Conservation (phyloP, 208 protist genomes). For the Acanthamoeba pearcei region DNA sequence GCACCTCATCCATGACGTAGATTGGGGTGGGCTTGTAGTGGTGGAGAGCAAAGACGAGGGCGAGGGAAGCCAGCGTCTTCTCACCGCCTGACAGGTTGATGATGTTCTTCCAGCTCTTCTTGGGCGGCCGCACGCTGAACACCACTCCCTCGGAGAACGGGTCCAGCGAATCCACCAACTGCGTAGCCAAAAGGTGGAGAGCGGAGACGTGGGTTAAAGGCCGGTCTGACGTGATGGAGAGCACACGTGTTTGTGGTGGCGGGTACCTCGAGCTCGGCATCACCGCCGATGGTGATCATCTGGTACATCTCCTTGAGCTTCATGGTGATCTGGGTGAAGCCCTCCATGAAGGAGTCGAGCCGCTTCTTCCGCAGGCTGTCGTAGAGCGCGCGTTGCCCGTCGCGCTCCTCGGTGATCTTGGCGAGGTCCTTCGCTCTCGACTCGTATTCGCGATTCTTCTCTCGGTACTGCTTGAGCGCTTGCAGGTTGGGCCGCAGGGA, state of each 20-base stretch:
- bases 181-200: neutral
- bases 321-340: constrained; percentile 97
- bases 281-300: constrained; percentile 99
- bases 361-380: constrained; percentile 91
- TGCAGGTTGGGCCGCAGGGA: constrained; percentile 96
- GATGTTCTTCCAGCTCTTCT: constrained; percentile 99
- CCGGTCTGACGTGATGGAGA: neutral
- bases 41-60: constrained; percentile 99
- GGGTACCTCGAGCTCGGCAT: constrained; percentile 98
- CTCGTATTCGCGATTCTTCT: constrained; percentile 85
- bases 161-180: constrained; percentile 98
- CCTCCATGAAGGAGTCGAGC: constrained; percentile 98
- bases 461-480: constrained; percentile 95
- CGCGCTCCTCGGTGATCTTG: constrained; percentile 85
- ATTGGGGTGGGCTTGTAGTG: constrained; percentile 99
- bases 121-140: constrained; percentile 99
- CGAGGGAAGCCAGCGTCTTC: constrained; percentile 99
- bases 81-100: constrained; percentile 99
- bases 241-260: neutral
- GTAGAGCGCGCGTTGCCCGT: constrained; percentile 89
- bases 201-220: neutral
- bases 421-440: constrained; percentile 83
- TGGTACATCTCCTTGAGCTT: constrained; percentile 96
- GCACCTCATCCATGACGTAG: constrained; percentile 99
- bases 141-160: constrained; percentile 98